These are phyloP conservation scores for Solanum arcanum DNA, from an alignment of 257 asterid species.

Conservation along the genomic window DNA sequence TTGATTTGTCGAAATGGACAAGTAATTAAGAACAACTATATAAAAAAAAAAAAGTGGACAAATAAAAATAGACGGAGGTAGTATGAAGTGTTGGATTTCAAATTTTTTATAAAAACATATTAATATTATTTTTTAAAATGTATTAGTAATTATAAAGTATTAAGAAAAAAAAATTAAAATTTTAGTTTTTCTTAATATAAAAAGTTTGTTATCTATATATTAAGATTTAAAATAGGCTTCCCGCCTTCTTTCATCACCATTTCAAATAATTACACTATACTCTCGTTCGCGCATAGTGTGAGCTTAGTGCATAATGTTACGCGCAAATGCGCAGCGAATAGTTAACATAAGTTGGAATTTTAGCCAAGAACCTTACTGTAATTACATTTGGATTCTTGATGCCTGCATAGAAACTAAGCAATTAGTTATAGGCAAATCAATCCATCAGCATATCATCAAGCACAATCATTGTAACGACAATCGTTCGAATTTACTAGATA, in stretches of 20 bases:
- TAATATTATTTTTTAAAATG: background rate
- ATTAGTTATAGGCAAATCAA: conserved; percentile 35
- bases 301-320: background rate
- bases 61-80: rapidly evolving
- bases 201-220: background rate
- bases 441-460: conserved; percentile 62
- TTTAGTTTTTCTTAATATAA: too few species aligned
- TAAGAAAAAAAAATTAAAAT: too few species aligned
- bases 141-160: background rate
- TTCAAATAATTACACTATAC: background rate
- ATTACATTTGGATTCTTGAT: conserved; percentile 16
- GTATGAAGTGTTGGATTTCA: background rate
- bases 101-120: background rate
- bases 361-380: background rate
- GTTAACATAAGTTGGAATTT: background rate
- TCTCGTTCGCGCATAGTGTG: background rate
- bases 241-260: background rate
- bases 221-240: background rate
- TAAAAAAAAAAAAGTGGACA: too few species aligned
- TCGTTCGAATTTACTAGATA: conserved; percentile 21
- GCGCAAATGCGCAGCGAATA: background rate
- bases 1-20: too few species aligned
- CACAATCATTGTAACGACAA: conserved; percentile 4
- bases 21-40: too few species aligned
- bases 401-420: conserved; percentile 37